Base-by-base conservation (phyloP, 2,329 filamentous ascomycete species). In the Claviceps pazoutovae region DNA sequence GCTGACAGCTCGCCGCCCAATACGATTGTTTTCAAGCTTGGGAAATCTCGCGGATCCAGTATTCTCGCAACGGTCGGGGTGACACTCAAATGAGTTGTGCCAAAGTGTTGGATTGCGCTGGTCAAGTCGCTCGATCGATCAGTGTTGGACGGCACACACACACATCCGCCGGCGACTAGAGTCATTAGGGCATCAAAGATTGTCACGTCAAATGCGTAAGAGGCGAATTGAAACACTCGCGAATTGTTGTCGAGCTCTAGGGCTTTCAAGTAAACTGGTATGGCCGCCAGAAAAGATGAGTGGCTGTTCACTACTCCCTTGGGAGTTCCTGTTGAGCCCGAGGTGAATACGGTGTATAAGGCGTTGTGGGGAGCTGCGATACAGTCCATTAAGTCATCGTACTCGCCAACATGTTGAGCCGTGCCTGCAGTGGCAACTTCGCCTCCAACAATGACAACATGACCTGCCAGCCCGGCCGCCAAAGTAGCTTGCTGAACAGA, bases 131-230 rank as follows among this genome's bases (percentile, higher is more conserved):
- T 55, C 1, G 55, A 44, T 8, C 57, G 53, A 30, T 56, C 53
- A n/a, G 54, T 51, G 9, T 59, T 55, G 4, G 50, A 53, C 0
- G 58, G 56, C 5, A 60, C 52, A 19, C 58, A 60, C 9, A 60
- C 42, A 30, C 54, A 57, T 1, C 56, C 58, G 2, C 58, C 58
- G 1, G 48, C 47, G 26, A 51, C 54, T 5, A 59, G 52, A 3
- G 57, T 57, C 16, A 53, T 49, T 1, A 60, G 45, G n/a, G 53
- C 50, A 45, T 60, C 56, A 8, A 55, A 51, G 8, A 56, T 52
- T 6, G 51, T 54, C 13, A 57, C 54, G 17, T 59, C 56, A 17
- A 59, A 60, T 1, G 55, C 56, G 41, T 55, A 58, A 9, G 55
- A 54, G 9, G 57, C 54, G 41, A 57, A 60, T 13, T 59, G 54